phyloP scores from a whole-genome alignment of 2,329 filamentous ascomycete species.

The Tolypocladium cylindrosporum region DNA sequence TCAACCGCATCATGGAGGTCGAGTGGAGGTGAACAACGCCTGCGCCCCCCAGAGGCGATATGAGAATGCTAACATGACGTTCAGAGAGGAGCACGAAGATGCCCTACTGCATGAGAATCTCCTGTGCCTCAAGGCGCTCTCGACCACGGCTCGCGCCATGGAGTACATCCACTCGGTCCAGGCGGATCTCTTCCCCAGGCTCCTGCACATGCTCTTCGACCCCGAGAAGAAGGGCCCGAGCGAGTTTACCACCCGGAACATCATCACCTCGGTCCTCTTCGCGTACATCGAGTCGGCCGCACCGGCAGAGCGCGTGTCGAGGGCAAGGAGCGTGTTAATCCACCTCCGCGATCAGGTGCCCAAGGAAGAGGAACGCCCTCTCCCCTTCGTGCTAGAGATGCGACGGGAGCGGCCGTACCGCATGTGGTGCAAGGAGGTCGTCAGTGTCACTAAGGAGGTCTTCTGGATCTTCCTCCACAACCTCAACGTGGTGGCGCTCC shows the following conservation, averaged over 20 bases:
- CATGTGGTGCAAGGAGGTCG: slow-evolving; percentile 87
- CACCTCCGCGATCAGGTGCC: slow-evolving; percentile 75
- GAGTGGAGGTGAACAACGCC: slow-evolving; percentile 67
- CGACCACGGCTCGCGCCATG: slow-evolving; percentile 80
- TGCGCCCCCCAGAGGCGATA: not conserved
- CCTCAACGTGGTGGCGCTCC: slow-evolving; percentile 71
- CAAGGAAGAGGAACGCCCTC: slow-evolving; percentile 63
- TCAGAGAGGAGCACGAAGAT: slow-evolving; percentile 90
- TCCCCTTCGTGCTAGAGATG: slow-evolving; percentile 86
- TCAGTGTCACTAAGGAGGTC: slow-evolving; percentile 91
- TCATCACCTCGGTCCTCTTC: slow-evolving; percentile 82
- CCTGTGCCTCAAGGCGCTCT: slow-evolving; percentile 86
- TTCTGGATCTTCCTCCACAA: slow-evolving; percentile 99
- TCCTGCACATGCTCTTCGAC: slow-evolving; percentile 86
- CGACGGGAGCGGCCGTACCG: slow-evolving; percentile 79
- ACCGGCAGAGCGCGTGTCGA: slow-evolving; percentile 49
- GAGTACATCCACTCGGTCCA: slow-evolving; percentile 75
- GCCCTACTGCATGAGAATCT: slow-evolving; percentile 84
- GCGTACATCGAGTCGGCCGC: slow-evolving; percentile 69
- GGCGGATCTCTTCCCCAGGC: slow-evolving; percentile 69
- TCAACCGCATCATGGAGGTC: slow-evolving; percentile 87
- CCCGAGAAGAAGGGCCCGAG: slow-evolving; percentile 97
- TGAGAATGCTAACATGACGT: slow-evolving; percentile 7
- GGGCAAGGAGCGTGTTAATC: slow-evolving; percentile 63
- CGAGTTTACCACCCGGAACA: slow-evolving; percentile 87